Evolutionary conservation across 2,329 filamentous ascomycete species (phyloP), one percentile per base, ranked within the genome.

Genomic region (Fusarium anguioides): DNA sequence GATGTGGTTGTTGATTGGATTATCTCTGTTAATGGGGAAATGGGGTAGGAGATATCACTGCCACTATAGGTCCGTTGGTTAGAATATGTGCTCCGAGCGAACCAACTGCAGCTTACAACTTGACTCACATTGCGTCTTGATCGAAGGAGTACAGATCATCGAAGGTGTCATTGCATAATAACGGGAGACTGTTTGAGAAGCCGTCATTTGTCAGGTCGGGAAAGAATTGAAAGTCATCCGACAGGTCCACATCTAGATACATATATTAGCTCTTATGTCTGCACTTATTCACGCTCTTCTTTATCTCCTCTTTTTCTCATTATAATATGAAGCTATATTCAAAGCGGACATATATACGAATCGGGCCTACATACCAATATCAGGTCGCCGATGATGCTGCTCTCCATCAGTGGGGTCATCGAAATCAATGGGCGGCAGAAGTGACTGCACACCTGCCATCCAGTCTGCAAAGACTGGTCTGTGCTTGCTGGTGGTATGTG

Each of bases 371-470:
- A 36, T 36, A 50, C 47, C 47, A 21, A 29, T 29, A 50, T 48
- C 31, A 15, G 23, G n/a, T 8, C 26, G 17, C 17, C 31, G 46
- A 40, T 48, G 26, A 29, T 24, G 18, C 23, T 23, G 24, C 21
- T n/a, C 35, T 21, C 35, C 27, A 15, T 50, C 47, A 42, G 41
- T 41, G 35, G 35, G 31, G 24, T 42, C 18, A 23, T 50, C 21
- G 40, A 50, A 50, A 20, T 50, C 47, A 18, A 50, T 24, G 1
- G 47, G 35, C 15, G 47, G 47, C 14, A 50, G 47, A 24, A 50
- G 24, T n/a, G 47, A 50, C 47, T 50, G 47, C 24, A 50, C 35
- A 50, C 47, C 47, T 18, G 35, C n/a, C 47, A 50, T 50, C 47
- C 47, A 50, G 47, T 50, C 47, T 10, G 35, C 24, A 29, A 50